phyloP scores from a whole-genome alignment of 176 grass and related monocot species.

The Oryza meyeriana region DNA sequence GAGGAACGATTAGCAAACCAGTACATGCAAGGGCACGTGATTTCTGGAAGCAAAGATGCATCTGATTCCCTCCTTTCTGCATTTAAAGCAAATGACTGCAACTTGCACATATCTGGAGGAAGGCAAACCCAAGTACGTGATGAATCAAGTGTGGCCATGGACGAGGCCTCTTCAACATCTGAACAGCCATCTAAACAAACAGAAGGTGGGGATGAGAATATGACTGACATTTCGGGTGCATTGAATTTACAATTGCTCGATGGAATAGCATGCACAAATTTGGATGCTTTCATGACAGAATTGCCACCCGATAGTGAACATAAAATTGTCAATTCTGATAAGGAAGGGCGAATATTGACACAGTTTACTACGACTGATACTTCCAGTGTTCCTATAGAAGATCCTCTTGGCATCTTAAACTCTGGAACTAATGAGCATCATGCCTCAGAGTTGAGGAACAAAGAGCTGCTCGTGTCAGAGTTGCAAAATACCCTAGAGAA shows the following conservation, averaged over 20 bases:
- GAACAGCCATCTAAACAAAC: slow-evolving; percentile 60
- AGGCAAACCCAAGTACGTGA: slow-evolving; percentile 52
- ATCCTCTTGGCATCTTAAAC: slow-evolving; percentile 47
- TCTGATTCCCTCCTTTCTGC: slow-evolving; percentile 58
- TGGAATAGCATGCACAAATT: slow-evolving; percentile 40
- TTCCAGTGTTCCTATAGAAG: slow-evolving; percentile 45
- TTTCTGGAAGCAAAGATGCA: slow-evolving; percentile 50
- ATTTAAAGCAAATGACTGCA: slow-evolving; percentile 54
- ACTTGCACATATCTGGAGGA: slow-evolving; percentile 47
- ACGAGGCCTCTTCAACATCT: slow-evolving; percentile 83
- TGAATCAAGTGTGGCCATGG: slow-evolving; percentile 68
- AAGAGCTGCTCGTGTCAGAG: slow-evolving; percentile 51
- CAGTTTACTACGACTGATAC: slow-evolving; percentile 36
- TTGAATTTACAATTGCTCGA: slow-evolving; percentile 57
- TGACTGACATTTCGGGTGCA: slow-evolving; percentile 78
- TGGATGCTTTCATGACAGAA: slow-evolving; percentile 79
- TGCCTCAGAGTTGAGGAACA: slow-evolving; percentile 46
- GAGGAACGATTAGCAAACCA: slow-evolving; percentile 73
- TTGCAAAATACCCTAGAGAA: slow-evolving; percentile 60
- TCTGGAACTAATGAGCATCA: slow-evolving; percentile 37
- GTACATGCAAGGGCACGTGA: slow-evolving; percentile 67
- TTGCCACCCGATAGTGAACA: slow-evolving; percentile 43
- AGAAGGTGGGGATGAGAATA: slow-evolving; percentile 96
- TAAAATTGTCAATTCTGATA: slow-evolving; percentile 47
- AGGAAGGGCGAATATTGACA: slow-evolving; percentile 47